Percentiles rank a stretch among this genome's conserved stretches.
Conservation (phyloP, 2,329 filamentous ascomycete genomes). For the Dothideomycetes sp. region DNA sequence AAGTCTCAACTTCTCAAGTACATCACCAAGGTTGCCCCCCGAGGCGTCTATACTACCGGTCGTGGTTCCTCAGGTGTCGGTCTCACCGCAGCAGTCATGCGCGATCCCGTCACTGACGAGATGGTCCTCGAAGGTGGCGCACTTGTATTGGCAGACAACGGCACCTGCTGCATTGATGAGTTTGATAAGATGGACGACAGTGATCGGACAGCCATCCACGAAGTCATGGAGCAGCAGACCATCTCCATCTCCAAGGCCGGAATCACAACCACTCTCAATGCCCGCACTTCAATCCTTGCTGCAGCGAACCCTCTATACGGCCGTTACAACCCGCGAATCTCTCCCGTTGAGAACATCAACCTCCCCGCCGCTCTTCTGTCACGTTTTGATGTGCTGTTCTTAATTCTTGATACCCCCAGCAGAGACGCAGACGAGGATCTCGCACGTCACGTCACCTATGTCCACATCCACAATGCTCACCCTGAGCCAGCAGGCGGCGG, state of each 20-base stretch:
- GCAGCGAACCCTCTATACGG: constrained; percentile 96
- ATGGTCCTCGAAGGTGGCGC: constrained; percentile 66
- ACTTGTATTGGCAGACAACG: constrained; percentile 61
- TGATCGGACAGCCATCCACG: constrained; percentile 62
- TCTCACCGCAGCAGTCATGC: constrained; percentile 66
- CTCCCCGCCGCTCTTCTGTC: constrained; percentile 92
- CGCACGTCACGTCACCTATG: constrained; percentile 87
- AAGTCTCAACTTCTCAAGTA: constrained; percentile 93
- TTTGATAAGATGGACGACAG: constrained; percentile 73
- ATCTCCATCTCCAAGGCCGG: constrained; percentile 69
- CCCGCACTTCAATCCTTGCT: constrained; percentile 86
- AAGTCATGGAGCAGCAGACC: constrained; percentile 75
- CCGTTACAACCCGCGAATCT: constrained; percentile 94
- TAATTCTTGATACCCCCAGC: constrained; percentile 87
- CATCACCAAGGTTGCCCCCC: constrained; percentile 93
- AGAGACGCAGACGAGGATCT: constrained; percentile 87
- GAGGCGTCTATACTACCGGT: constrained; percentile 67
- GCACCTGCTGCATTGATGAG: constrained; percentile 69
- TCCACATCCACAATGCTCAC: constrained; percentile 94
- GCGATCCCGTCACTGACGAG: constrained; percentile 62
- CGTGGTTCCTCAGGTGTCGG: constrained; percentile 68
- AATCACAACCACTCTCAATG: constrained; percentile 83
- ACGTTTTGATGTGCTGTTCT: constrained; percentile 93
- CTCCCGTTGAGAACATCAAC: constrained; percentile 98
- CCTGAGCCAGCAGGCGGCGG: constrained; percentile 56